These are phyloP conservation scores for Apiotrichum domesticum DNA, from an alignment of 1,284 basidiomycete genomes.

Conservation along the genomic window DNA sequence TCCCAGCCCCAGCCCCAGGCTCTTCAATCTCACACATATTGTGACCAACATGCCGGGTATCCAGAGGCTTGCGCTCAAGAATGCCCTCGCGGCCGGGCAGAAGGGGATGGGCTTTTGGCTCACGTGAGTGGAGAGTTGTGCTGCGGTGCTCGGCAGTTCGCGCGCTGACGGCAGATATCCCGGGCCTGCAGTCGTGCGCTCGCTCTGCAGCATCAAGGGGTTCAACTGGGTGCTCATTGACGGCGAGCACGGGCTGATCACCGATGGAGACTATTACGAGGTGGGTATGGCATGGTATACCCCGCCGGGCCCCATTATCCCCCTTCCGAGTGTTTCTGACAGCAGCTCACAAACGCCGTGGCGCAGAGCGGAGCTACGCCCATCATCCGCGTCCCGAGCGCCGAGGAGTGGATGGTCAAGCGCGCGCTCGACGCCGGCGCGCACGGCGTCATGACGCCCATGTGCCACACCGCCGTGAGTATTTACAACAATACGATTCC, in stretches of 20 bases:
- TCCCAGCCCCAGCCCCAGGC: background rate
- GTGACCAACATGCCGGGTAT: no score
- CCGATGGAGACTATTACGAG: conserved; percentile 22
- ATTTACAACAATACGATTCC: background rate
- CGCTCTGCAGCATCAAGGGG: conserved; percentile 27
- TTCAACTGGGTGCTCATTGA: conserved; percentile 32
- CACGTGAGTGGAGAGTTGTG: conserved; percentile 41
- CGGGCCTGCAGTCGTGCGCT: conserved; percentile 24
- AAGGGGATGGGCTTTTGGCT: conserved; percentile 69
- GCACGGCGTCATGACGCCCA: conserved; percentile 30
- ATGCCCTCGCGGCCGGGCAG: conserved; percentile 51
- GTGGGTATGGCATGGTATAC: conserved; percentile 1
- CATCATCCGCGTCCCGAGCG: conserved; percentile 39
- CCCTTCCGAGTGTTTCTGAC: background rate
- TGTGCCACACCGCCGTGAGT: conserved; percentile 27
- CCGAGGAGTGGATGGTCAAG: conserved; percentile 36
- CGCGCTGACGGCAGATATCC: conserved; percentile 21
- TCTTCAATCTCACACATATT: background rate
- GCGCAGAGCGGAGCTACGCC: conserved; percentile 25
- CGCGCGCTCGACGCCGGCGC: conserved; percentile 42
- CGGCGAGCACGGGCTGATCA: conserved; percentile 26
- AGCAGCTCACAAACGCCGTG: conserved; percentile 23
- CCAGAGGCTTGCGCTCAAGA: conserved; percentile 40
- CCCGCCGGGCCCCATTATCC: no score
- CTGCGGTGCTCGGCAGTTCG: no score